Conservation (phyloP, 23 red algal species). For the Gracilaria gracilis region DNA sequence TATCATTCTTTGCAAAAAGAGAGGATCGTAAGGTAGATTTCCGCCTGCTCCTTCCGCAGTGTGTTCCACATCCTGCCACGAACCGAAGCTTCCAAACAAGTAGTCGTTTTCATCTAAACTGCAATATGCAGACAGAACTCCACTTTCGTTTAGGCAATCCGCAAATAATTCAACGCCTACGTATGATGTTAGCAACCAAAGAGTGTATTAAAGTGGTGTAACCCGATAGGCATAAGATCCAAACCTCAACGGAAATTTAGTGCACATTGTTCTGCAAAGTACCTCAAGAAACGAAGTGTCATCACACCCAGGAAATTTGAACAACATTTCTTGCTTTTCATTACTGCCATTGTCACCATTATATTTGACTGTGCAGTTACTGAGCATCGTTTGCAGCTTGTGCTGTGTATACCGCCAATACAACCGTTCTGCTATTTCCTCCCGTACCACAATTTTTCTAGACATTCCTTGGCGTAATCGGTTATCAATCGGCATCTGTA, state of each 20-base stretch:
- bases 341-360: neutral
- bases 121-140: slow-evolving; percentile 1
- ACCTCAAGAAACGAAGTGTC: neutral
- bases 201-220: neutral
- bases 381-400: neutral
- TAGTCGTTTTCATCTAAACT: neutral
- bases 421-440: neutral
- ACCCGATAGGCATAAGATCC: neutral
- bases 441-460: neutral
- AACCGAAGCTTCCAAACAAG: neutral
- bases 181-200: slow-evolving; percentile 5
- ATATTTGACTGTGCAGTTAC: neutral
- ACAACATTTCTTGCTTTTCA: too few relatives aligned
- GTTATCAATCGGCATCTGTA: neutral
- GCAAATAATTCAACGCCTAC: slow-evolving; percentile 21
- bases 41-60: neutral
- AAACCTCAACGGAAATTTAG: neutral
- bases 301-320: neutral
- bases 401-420: slow-evolving; percentile 17
- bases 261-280: neutral
- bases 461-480: neutral
- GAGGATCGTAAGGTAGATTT: slow-evolving; percentile 1
- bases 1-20: neutral
- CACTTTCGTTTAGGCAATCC: slow-evolving; percentile 35
- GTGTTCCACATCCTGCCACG: slow-evolving; percentile 9